phyloP scores from a whole-genome alignment of 495 filamentous ascomycete genomes.

The Monascus purpureus region DNA sequence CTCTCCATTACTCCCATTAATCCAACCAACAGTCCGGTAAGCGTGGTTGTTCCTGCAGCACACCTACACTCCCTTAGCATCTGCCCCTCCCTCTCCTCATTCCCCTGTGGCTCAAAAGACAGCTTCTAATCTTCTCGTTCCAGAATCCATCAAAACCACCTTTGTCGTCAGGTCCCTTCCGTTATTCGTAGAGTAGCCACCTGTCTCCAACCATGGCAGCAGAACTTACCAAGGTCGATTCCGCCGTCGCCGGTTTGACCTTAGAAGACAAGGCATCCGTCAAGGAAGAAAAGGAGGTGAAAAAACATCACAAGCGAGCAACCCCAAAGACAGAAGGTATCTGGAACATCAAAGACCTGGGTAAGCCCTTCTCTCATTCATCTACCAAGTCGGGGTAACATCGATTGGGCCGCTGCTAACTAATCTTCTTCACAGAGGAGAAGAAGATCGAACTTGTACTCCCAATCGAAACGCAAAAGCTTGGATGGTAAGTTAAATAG shows the following conservation, averaged over 20 bases:
- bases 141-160: no score
- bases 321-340: constrained; percentile 57
- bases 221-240: constrained; percentile 59
- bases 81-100: not conserved
- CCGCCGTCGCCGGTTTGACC: constrained; percentile 65
- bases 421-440: constrained; percentile 56
- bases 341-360: constrained; percentile 73
- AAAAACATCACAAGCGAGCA: constrained; percentile 45
- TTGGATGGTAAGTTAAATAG: constrained; percentile 58
- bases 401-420: no score
- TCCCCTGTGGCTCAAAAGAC: not conserved
- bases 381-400: no score
- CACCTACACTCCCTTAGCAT: not conserved
- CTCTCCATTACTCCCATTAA: constrained; percentile 1
- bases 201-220: no score
- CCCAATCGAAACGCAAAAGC: constrained; percentile 76
- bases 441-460: constrained; percentile 61
- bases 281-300: constrained; percentile 23
- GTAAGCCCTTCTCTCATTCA: constrained; percentile 33
- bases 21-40: not conserved
- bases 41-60: not conserved
- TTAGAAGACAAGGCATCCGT: constrained; percentile 40
- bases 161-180: no score
- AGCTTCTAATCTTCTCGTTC: no score
- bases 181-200: no score